Evolutionary conservation across 768 basidiomycete species (phyloP).

Genomic region (Kwoniella shandongensis): DNA sequence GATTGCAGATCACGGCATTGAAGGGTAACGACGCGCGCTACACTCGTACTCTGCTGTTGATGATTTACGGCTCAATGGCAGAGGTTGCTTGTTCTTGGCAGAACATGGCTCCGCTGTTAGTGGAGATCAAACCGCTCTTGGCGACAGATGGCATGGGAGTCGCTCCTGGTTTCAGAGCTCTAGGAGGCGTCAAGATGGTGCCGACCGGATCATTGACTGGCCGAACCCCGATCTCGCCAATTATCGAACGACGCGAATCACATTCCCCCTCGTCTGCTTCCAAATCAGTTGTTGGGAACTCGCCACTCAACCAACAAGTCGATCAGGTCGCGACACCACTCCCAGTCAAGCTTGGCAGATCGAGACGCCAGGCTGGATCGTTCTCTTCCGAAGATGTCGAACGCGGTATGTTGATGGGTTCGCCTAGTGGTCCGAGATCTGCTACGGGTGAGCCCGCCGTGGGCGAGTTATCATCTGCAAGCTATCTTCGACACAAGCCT

Average conservation of each 20-base stretch:
- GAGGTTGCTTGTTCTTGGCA: conserved; percentile 87
- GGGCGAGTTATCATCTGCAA: conserved; percentile 1
- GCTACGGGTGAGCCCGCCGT: neutral
- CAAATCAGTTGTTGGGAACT: conserved; percentile 36
- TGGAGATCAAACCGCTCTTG: conserved; percentile 67
- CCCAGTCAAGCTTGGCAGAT: conserved; percentile 42
- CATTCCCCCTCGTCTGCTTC: conserved; percentile 43
- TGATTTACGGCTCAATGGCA: conserved; percentile 83
- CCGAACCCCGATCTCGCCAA: conserved; percentile 53
- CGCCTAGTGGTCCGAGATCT: conserved; percentile 22
- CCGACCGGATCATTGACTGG: conserved; percentile 49
- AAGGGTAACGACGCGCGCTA: conserved; percentile 77
- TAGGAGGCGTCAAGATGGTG: conserved; percentile 41
- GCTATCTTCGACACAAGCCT: conserved; percentile 32
- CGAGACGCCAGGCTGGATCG: conserved; percentile 85
- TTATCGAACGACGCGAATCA: conserved; percentile 50
- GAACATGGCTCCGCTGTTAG: conserved; percentile 68
- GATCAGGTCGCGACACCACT: conserved; percentile 57
- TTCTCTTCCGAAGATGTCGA: conserved; percentile 91
- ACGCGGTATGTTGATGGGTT: conserved; percentile 66
- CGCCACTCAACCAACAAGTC: conserved; percentile 42
- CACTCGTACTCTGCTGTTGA: conserved; percentile 77
- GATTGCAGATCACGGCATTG: conserved; percentile 64
- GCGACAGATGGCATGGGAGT: conserved; percentile 52
- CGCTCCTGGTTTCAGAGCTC: conserved; percentile 5